Evolutionary conservation across 1,284 basidiomycete species (phyloP), one percentile per base, ranked within the genome.

Genomic region (Pseudozyma tsukubaensis): DNA sequence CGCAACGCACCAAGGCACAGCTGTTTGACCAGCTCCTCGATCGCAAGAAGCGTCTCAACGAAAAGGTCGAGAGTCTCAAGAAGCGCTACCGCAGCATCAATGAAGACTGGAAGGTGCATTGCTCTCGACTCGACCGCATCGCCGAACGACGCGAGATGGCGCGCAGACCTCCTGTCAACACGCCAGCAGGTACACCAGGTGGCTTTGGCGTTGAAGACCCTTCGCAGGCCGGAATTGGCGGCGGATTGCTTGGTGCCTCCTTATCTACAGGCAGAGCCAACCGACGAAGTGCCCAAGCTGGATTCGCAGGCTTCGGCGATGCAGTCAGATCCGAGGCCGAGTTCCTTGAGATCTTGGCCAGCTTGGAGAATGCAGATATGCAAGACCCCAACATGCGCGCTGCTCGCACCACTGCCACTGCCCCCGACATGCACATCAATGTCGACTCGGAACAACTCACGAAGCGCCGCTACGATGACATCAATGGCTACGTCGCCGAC

Each of bases 331-430:
- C 94, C 18, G 96, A 98, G 85, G 89, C 97, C 60, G 96, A 98
- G 87, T 95, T 97, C 89, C 92, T 97, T 81, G 94, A 95, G 86
- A 95, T 98, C 81, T 91, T 98, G 59, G 94, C 93, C 12, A 94
- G 91, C 79, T 87, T 97, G 42, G 94, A 94, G 50, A 93, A 92
- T 76, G 93, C 95, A 71, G 95, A 96, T 73, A 90, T 93, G 59
- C 94, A 92, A 48, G 94, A 98, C 85, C 94, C 95, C 0, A 92
- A 90, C 75, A 89, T 92, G 75, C 90, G 97, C 19, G 93, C 94
- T 3, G 87, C 91, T 51, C 89, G 91, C 72, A 97, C 97, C 61
- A 89, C 94, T n/a, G 95, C 95, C 16, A 89, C 86, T 21, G 92
- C 96, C 44, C 96, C 96, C 0, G 94, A 98, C 84, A 95, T 97